Conservation (phyloP, 768 basidiomycete species). For the Chalciporus piperatus region DNA sequence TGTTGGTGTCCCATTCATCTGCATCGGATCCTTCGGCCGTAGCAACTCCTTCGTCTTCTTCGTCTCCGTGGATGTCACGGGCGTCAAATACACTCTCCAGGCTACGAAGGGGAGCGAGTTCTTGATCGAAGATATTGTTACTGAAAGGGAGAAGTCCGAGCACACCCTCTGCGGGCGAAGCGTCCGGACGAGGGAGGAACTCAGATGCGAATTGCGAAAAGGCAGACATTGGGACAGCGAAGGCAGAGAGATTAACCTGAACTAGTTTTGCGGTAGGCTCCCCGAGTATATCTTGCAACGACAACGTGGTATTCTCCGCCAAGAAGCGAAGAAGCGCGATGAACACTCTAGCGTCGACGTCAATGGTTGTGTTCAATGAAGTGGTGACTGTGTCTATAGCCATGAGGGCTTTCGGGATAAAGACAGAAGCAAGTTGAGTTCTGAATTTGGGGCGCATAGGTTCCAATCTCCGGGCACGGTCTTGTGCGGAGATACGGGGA, state of each 20-base stretch:
- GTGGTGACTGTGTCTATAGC: conserved; percentile 27
- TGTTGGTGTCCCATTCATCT: conserved; percentile 21
- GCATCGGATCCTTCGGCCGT: conserved; percentile 12
- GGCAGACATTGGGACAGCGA: conserved; percentile 14
- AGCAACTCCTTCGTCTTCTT: conserved; percentile 18
- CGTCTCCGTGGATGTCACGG: not conserved
- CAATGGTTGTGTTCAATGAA: conserved; percentile 28
- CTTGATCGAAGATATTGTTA: conserved; percentile 41
- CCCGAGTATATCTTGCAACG: conserved; percentile 30
- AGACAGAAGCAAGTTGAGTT: conserved; percentile 30
- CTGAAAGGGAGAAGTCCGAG: conserved; percentile 38
- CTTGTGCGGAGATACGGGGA: conserved; percentile 34
- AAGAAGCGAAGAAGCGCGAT: conserved; percentile 40
- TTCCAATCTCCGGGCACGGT: conserved; percentile 37
- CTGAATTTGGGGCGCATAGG: conserved; percentile 30
- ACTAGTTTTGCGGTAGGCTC: conserved; percentile 22
- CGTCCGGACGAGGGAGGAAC: conserved; percentile 17
- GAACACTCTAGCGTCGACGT: conserved; percentile 57
- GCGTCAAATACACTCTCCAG: not conserved
- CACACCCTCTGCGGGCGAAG: not conserved
- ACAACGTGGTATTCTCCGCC: conserved; percentile 19
- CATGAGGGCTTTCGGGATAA: conserved; percentile 42
- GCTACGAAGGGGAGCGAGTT: conserved; percentile 36
- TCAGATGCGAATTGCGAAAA: conserved; percentile 18
- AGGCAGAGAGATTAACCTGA: conserved; percentile 18